These are phyloP conservation scores for Priceomyces castillae DNA, from an alignment of 805 yeast species.

Conservation along the genomic window DNA sequence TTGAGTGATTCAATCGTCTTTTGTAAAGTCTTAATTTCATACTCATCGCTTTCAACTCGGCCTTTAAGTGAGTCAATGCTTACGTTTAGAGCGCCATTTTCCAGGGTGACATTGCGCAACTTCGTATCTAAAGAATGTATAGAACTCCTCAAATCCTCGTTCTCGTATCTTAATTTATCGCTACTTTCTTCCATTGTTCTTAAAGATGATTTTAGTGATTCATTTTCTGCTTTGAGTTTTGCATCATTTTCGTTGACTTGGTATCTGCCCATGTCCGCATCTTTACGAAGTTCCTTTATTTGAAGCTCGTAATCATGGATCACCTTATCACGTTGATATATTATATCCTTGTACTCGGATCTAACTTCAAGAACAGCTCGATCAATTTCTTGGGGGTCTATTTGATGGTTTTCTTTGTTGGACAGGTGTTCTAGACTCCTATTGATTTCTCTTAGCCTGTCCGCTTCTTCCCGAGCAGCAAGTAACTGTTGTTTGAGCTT, in stretches of 20 bases:
- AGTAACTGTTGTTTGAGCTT: conserved; percentile 27
- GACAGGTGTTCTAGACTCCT: conserved; percentile 8
- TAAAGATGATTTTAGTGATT: conserved; percentile 15
- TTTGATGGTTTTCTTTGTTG: conserved; percentile 9
- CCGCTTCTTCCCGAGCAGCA: conserved; percentile 13
- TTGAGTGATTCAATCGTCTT: conserved; percentile 2
- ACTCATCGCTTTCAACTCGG: conserved; percentile 3
- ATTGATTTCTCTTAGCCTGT: conserved; percentile 10
- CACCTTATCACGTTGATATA: conserved; percentile 6
- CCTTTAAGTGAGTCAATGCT: neutral
- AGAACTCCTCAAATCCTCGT: neutral
- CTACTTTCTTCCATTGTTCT: conserved; percentile 6
- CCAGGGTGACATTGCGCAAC: neutral
- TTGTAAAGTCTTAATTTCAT: conserved; percentile 5
- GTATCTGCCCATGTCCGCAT: neutral
- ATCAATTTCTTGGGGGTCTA: conserved; percentile 1
- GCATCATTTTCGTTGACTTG: neutral
- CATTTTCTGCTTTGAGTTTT: conserved; percentile 17
- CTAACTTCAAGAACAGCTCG: conserved; percentile 5
- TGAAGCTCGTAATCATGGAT: conserved; percentile 3
- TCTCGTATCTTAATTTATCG: conserved; percentile 1
- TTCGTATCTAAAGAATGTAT: neutral
- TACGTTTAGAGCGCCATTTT: neutral
- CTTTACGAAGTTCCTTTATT: neutral
- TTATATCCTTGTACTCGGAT: conserved; percentile 7